Evolutionary conservation across 345 rosid genomes (phyloP).

Genomic region (Citrus inodora): DNA sequence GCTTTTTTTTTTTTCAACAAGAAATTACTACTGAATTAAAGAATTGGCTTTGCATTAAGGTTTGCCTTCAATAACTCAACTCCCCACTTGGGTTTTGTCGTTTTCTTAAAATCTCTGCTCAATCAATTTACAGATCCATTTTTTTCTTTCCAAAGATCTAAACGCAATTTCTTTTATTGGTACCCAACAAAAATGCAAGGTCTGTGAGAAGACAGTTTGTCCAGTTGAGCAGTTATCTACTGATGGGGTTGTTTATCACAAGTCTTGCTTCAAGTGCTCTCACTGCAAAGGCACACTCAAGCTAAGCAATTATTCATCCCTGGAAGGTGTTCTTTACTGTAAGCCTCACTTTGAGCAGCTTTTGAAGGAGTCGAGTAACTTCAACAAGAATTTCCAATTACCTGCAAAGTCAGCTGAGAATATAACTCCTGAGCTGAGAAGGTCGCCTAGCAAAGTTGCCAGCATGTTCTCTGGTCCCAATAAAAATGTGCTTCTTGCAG

Average conservation of each 20-base stretch:
- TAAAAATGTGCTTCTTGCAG: slow-evolving; percentile 95
- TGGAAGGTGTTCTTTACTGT: slow-evolving; percentile 65
- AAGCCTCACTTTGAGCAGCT: slow-evolving; percentile 92
- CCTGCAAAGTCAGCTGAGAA: slow-evolving; percentile 89
- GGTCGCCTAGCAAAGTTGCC: slow-evolving; percentile 92
- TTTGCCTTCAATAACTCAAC: background rate
- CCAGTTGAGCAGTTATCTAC: slow-evolving; percentile 18
- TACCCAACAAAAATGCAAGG: too few species aligned
- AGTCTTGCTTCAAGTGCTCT: slow-evolving; percentile 90
- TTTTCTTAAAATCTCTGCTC: background rate
- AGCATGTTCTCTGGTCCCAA: slow-evolving; percentile 93
- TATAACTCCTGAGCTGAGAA: slow-evolving; percentile 84
- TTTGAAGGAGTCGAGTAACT: slow-evolving; percentile 88
- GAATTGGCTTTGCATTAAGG: too few species aligned
- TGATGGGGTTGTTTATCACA: slow-evolving; percentile 81
- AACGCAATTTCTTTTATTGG: slow-evolving; percentile 35
- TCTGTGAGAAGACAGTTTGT: slow-evolving; percentile 1
- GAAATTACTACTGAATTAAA: too few species aligned
- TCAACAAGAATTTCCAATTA: slow-evolving; percentile 88
- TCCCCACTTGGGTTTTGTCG: background rate
- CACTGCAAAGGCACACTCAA: slow-evolving; percentile 22
- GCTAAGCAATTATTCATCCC: slow-evolving; percentile 39
- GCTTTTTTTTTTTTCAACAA: too few species aligned
- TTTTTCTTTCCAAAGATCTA: slow-evolving; percentile 3
- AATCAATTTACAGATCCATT: slow-evolving; percentile 9